phyloP scores from a whole-genome alignment of 768 basidiomycete genomes.

The Russula ochroleuca region DNA sequence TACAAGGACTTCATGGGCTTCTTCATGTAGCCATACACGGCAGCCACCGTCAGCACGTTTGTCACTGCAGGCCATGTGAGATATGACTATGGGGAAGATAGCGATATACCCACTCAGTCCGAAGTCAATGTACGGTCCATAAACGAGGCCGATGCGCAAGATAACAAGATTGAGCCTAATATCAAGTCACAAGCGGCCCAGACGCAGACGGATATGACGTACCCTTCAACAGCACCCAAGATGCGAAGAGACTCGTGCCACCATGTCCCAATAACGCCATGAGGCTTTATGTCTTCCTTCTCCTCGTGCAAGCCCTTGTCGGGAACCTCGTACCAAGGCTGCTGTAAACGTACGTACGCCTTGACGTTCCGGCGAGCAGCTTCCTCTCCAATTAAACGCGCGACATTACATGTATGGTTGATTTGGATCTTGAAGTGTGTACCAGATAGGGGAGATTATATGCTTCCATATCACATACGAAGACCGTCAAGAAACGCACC shows the following conservation, averaged over 20 bases:
- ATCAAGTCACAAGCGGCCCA: neutral
- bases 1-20: constrained; percentile 85
- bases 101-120: constrained; percentile 37
- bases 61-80: constrained; percentile 45
- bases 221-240: constrained; percentile 72
- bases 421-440: constrained; percentile 59
- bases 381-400: constrained; percentile 66
- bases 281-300: constrained; percentile 69
- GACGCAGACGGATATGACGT: constrained; percentile 29
- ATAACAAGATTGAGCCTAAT: constrained; percentile 75
- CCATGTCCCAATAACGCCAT: constrained; percentile 70
- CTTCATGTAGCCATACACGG: constrained; percentile 77
- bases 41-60: constrained; percentile 65
- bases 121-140: constrained; percentile 76
- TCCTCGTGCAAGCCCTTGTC: constrained; percentile 64
- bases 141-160: constrained; percentile 66
- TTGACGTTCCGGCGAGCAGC: constrained; percentile 75
- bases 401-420: constrained; percentile 64
- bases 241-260: constrained; percentile 83
- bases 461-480: neutral
- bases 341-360: constrained; percentile 73
- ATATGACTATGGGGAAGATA: neutral
- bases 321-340: constrained; percentile 72
- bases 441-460: constrained; percentile 2
- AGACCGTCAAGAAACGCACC: constrained; percentile 41